Evolutionary conservation across 805 yeast species (phyloP), one percentile per base, ranked within the genome.

Genomic region (Kuraishia piskuri): DNA sequence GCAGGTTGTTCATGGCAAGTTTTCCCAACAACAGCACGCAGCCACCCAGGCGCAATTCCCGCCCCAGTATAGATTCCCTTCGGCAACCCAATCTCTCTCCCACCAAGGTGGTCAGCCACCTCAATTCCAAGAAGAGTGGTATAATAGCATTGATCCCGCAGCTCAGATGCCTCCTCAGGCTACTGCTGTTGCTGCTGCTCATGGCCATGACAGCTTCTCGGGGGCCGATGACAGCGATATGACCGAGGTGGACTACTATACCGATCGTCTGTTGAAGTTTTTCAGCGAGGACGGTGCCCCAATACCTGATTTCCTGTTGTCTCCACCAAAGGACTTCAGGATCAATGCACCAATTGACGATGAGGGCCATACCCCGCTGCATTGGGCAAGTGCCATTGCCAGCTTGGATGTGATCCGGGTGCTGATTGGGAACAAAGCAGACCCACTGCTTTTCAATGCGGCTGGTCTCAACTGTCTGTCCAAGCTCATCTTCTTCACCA

Each of bases 331-430:
- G 40, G 79, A 81, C 59, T 80, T 85, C 54, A 78, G 83, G 59
- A 78, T 86, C 52, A 81, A 85, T 63, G 84, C 78, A 55, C 76
- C 84, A 2, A 82, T 88, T 21, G 96, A 88, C 61, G 82, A 82
- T 55, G 94, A 88, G 58, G 92, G 92, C 0, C 90, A 88, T 62
- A 83, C 91, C 0, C 80, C 90, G 1, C 72, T 88, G 52, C 96
- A 88, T 65, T 88, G 96, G 96, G 94, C 95, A 0, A 77, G 89
- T 26, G 84, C 94, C 0, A 78, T 88, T 82, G 92, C 88, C 1
- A 79, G 83, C 55, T 63, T 77, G n/a, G 74, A 77, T 6, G 72
- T 86, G 56, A 76, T 85, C 19, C 82, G 82, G 57, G 70, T 82
- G 25, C 63, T 87, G 25, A 59, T 86, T 21, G 66, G 71, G 5